phyloP scores from a whole-genome alignment of 805 yeast genomes.

The Metahyphopichia silvanorum region DNA sequence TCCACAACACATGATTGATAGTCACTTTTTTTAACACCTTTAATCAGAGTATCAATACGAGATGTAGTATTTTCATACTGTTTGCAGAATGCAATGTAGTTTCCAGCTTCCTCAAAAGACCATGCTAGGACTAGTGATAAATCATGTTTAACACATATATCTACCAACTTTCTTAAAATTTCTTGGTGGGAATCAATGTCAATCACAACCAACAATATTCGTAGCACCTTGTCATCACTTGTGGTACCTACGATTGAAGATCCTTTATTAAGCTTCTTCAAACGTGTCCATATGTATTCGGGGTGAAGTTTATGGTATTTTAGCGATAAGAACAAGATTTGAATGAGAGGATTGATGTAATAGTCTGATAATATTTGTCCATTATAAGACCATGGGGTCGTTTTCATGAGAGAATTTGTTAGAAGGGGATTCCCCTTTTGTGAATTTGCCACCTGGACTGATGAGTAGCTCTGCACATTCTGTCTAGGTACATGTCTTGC shows the following conservation, averaged over 20 bases:
- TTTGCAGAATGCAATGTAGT: conserved; percentile 36
- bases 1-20: conserved; percentile 44
- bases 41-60: conserved; percentile 26
- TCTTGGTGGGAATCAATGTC: conserved; percentile 62
- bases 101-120: conserved; percentile 49
- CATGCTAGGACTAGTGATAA: conserved; percentile 49
- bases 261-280: conserved; percentile 41
- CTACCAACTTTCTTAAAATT: conserved; percentile 43
- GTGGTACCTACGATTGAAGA: conserved; percentile 15
- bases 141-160: conserved; percentile 47
- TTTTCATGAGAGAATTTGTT: conserved; percentile 44
- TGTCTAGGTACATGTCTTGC: conserved; percentile 12
- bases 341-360: conserved; percentile 53
- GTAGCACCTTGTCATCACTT: conserved; percentile 39
- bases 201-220: conserved; percentile 60
- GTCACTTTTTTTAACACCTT: conserved; percentile 42
- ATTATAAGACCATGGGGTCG: conserved; percentile 54
- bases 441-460: conserved; percentile 56
- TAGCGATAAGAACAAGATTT: conserved; percentile 60
- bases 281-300: conserved; percentile 62
- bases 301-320: conserved; percentile 76
- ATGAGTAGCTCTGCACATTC: conserved; percentile 11
- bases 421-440: conserved; percentile 75
- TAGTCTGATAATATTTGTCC: conserved; percentile 57
- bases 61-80: conserved; percentile 33